Conservation (phyloP, 345 rosid species). For the Hirschfeldia incana region DNA sequence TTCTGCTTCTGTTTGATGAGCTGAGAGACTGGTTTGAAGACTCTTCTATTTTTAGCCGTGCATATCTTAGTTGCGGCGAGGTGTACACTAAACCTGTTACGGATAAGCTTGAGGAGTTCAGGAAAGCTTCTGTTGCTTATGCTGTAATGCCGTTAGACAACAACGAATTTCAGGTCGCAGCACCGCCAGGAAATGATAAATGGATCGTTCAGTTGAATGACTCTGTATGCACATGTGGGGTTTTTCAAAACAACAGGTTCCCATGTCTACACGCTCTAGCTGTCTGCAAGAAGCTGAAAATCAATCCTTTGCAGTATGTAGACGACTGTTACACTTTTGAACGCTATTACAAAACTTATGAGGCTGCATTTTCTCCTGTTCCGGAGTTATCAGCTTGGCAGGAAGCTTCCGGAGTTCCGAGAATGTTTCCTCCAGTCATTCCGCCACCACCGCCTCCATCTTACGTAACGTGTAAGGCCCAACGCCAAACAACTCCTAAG, state of each 20-base stretch:
- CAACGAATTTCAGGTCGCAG: not conserved
- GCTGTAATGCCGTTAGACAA: not conserved
- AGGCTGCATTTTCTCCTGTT: not conserved
- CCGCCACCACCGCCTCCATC: too few relatives aligned
- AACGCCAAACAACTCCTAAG: too few relatives aligned
- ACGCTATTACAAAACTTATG: slow-evolving; percentile 1
- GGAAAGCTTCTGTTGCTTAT: not conserved
- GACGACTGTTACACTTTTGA: not conserved
- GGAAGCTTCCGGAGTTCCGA: slow-evolving; percentile 17
- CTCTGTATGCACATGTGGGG: slow-evolving; percentile 7
- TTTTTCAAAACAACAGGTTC: not conserved
- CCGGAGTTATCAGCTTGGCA: slow-evolving; percentile 2
- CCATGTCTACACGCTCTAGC: not conserved
- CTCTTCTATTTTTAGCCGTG: not conserved
- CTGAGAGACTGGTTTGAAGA: not conserved
- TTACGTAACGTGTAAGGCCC: too few relatives aligned
- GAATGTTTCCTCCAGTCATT: slow-evolving; percentile 14
- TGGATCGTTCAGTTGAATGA: not conserved
- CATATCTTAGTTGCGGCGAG: not conserved
- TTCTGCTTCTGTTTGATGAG: slow-evolving; percentile 4
- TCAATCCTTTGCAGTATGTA: too few relatives aligned
- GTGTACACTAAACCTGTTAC: not conserved
- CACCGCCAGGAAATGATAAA: not conserved
- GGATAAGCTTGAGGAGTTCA: not conserved
- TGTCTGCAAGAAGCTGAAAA: not conserved